These are phyloP conservation scores for Penicillium odoratum DNA, from an alignment of 495 filamentous ascomycete genomes.

Conservation along the genomic window DNA sequence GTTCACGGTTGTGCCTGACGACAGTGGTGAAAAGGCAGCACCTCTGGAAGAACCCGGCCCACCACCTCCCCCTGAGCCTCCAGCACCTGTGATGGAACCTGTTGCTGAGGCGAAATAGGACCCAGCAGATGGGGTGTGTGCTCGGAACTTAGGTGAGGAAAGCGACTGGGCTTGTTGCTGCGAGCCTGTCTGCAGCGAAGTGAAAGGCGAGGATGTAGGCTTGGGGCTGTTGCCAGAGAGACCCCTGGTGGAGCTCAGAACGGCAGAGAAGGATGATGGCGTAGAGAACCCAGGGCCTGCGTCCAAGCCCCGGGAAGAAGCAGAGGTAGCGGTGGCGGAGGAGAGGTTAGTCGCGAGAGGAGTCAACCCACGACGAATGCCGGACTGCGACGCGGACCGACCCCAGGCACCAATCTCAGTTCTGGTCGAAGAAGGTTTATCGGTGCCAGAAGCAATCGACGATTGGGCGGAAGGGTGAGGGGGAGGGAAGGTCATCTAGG, in stretches of 20 bases:
- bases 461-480: conserved; percentile 62
- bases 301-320: conserved; percentile 45
- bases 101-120: conserved; percentile 58
- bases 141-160: conserved; percentile 59
- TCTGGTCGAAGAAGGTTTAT: conserved; percentile 56
- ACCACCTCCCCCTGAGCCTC: conserved; percentile 61
- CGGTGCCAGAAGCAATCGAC: conserved; percentile 60
- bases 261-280: conserved; percentile 57
- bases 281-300: conserved; percentile 48
- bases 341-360: conserved; percentile 61
- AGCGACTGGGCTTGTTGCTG: conserved; percentile 58
- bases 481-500: conserved; percentile 66
- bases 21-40: conserved; percentile 62
- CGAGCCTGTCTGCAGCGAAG: conserved; percentile 58
- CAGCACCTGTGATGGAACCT: conserved; percentile 58
- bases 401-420: conserved; percentile 63
- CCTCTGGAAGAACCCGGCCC: conserved; percentile 55
- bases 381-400: conserved; percentile 56
- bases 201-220: conserved; percentile 53
- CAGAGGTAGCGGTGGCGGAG: conserved; percentile 42
- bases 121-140: conserved; percentile 60
- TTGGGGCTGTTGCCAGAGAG: conserved; percentile 51
- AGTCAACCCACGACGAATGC: conserved; percentile 60
- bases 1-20: conserved; percentile 60
- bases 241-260: conserved; percentile 52